phyloP scores from a whole-genome alignment of 495 filamentous ascomycete species.

The Penicillium mononematosum region DNA sequence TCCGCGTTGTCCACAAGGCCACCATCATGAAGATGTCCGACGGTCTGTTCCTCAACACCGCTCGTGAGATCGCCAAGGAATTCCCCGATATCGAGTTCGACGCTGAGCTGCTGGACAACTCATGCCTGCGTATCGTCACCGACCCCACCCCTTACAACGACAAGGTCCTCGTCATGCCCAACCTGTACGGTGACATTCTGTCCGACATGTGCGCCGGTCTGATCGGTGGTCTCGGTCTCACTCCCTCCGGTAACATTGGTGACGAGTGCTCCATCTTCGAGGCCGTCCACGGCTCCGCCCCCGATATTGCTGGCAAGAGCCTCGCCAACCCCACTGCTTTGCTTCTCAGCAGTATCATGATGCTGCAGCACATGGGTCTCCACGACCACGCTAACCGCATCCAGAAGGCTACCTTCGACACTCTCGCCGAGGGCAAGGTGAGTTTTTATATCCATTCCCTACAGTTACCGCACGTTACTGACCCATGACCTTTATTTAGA shows the following conservation, averaged over 20 bases:
- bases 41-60: conserved; percentile 90
- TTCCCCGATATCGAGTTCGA: conserved; percentile 94
- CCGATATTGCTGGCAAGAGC: conserved; percentile 94
- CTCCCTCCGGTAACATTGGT: conserved; percentile 97
- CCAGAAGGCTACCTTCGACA: conserved; percentile 91
- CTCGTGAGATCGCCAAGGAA: conserved; percentile 81
- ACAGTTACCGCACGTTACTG: background rate
- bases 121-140: conserved; percentile 95
- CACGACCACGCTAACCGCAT: conserved; percentile 81
- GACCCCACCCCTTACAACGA: conserved; percentile 95
- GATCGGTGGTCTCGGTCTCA: conserved; percentile 95
- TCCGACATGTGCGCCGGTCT: conserved; percentile 99
- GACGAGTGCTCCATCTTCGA: conserved; percentile 99
- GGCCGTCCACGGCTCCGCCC: conserved; percentile 96
- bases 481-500: conserved; percentile 41
- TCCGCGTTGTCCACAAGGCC: conserved; percentile 96
- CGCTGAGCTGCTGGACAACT: conserved; percentile 95
- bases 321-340: conserved; percentile 95
- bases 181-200: conserved; percentile 98
- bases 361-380: conserved; percentile 98
- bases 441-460: conserved; percentile 14
- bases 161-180: conserved; percentile 99
- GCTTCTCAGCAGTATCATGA: conserved; percentile 92
- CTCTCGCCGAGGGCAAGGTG: conserved; percentile 90
- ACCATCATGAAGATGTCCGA: conserved; percentile 99